Evolutionary conservation across 441 rosid species (phyloP).

Genomic region (Adansonia gregorii): DNA sequence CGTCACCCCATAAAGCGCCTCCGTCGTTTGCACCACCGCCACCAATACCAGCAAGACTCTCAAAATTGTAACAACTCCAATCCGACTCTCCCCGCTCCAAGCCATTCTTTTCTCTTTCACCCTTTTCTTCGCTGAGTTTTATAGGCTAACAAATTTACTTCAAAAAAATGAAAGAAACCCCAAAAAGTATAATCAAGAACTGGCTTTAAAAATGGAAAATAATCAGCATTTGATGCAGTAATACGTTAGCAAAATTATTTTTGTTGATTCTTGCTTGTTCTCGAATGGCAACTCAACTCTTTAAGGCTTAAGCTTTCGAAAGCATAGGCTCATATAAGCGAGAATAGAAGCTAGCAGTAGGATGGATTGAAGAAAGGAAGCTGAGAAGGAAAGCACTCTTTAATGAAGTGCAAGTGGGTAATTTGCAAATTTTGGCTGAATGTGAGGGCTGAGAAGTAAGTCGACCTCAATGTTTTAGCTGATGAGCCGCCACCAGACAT

Average conservation of each 20-base stretch:
- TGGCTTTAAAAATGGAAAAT: not conserved
- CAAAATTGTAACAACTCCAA: not conserved
- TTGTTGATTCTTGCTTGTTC: not conserved
- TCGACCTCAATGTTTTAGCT: too few species aligned
- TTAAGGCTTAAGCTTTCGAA: not conserved
- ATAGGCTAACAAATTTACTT: not conserved
- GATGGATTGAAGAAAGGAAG: not conserved
- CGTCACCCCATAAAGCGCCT: constrained; percentile 22
- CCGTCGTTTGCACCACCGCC: constrained; percentile 30
- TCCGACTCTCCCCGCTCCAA: constrained; percentile 25
- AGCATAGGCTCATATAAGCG: not conserved
- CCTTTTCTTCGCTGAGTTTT: not conserved
- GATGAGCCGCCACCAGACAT: not conserved
- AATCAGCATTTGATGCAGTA: not conserved
- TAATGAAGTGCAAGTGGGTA: not conserved
- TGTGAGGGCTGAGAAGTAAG: too few species aligned
- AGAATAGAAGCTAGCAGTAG: not conserved
- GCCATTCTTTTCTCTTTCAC: constrained; percentile 8
- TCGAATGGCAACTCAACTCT: not conserved
- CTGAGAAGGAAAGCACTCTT: constrained; percentile 14
- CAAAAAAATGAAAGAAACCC: not conserved
- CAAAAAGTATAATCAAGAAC: not conserved
- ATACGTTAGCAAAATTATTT: too few species aligned
- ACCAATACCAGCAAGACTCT: constrained; percentile 12
- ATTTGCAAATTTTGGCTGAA: not conserved